Base-by-base conservation (phyloP, 345 rosid species). In the Arabidopsis suecica region DNA sequence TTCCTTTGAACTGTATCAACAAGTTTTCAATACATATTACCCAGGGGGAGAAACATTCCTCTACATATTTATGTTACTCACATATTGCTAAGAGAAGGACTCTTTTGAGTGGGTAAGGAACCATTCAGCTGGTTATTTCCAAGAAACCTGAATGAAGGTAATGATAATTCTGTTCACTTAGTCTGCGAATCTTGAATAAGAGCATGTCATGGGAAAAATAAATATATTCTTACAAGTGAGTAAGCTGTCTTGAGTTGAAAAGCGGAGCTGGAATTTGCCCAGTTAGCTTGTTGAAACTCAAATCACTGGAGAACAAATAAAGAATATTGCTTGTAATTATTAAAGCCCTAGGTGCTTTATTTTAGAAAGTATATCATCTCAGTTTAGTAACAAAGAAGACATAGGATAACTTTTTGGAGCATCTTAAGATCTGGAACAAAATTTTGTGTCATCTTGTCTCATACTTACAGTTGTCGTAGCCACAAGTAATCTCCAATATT, bases 231-330 rank as follows among this genome's bases (percentile, higher is more conserved):
- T 93, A 90, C 95, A 93, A 81, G 84, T 80, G 83, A 51, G 77
- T 65, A 69, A 80, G 83, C 38, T 61, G 54, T 34, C 66, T 71
- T 65, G 68, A 70, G 58, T 71, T 80, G 61, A 80, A 80, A 65
- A 80, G 77, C 1, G 80, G 65, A 58, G 72, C 47, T 36, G 98
- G 97, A 73, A 94, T 88, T 49, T 84, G 65, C 23, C 96, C 98
- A 3, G 23, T 78, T 60, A 94, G 76, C 77, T 72, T 80, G 86
- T 94, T 94, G 88, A 94, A 94, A 78, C 98, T 91, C 74, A 94
- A 88, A 83, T 94, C 98, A 23, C 93, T 82, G 75, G 70, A 60
- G 50, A 78, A 59, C 3, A 73, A 71, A 62, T 8, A n/a, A 60
- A 4, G 54, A 28, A 42, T 42, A 32, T 40, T 37, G 9, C 6